These are phyloP conservation scores for Tagetes erecta DNA, from an alignment of 129 eudicot genomes.

Conservation along the genomic window DNA sequence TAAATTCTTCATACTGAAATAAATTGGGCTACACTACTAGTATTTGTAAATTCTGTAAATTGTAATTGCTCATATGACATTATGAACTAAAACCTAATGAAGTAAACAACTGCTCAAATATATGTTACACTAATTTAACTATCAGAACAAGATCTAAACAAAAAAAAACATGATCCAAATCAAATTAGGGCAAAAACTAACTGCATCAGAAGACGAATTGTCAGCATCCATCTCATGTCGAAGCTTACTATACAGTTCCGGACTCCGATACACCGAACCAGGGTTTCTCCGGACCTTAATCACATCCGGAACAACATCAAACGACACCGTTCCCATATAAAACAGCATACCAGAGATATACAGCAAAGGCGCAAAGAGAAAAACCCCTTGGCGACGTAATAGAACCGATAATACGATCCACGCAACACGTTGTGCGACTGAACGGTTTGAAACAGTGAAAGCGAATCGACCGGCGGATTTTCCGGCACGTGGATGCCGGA, in stretches of 20 bases:
- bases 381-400: constrained; percentile 70
- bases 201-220: constrained; percentile 72
- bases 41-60: too few species aligned
- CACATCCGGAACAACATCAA: constrained; percentile 62
- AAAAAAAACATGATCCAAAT: constrained; percentile 22
- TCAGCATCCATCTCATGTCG: constrained; percentile 71
- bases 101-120: not conserved
- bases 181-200: constrained; percentile 40
- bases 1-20: not conserved
- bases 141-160: not conserved
- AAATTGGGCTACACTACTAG: too few species aligned
- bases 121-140: not conserved
- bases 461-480: constrained; percentile 36
- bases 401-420: constrained; percentile 59
- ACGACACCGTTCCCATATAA: constrained; percentile 75
- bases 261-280: constrained; percentile 83
- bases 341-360: constrained; percentile 71
- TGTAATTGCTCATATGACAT: not conserved
- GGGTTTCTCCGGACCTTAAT: constrained; percentile 56
- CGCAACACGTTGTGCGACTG: constrained; percentile 68
- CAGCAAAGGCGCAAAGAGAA: constrained; percentile 71
- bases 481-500: constrained; percentile 52
- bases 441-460: constrained; percentile 38
- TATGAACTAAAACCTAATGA: constrained; percentile 6
- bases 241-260: constrained; percentile 67